Conservation (phyloP, 306 rosid genomes). For the Leucaena leucocephala region DNA sequence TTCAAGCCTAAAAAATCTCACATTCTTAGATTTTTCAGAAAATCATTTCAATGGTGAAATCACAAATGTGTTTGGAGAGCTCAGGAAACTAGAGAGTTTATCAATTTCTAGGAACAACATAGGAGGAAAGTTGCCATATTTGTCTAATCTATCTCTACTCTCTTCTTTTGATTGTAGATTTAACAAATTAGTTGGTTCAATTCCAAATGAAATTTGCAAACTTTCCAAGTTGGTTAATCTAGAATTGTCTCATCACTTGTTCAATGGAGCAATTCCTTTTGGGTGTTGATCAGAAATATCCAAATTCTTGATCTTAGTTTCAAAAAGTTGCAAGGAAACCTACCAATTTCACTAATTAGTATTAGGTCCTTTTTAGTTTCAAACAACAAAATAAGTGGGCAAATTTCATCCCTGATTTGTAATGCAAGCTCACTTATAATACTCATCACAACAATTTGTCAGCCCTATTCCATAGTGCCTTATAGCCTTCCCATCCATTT, state of each 20-base stretch:
- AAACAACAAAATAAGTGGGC: constrained; percentile 30
- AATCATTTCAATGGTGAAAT: constrained; percentile 22
- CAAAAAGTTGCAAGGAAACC: constrained; percentile 34
- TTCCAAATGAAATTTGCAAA: background rate
- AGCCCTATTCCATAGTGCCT: constrained; percentile 39
- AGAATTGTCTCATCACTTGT: background rate
- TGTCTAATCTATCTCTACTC: background rate
- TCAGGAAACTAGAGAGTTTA: background rate
- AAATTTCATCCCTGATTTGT: background rate
- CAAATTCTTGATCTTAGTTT: background rate
- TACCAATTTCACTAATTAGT: background rate
- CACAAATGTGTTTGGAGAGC: background rate
- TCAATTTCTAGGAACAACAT: too few species aligned
- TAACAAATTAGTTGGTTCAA: constrained; percentile 11
- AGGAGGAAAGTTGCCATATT: background rate
- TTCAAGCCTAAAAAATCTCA: too few species aligned
- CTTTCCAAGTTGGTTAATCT: background rate
- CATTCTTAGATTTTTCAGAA: too few species aligned
- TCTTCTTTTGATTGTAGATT: background rate
- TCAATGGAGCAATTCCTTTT: constrained; percentile 36
- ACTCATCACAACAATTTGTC: background rate
- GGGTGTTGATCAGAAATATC: background rate
- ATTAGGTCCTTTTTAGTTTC: background rate
- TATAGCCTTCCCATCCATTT: background rate
- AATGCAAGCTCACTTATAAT: background rate